Conservation (phyloP, 176 grass and related monocot species). For the Bothriochloa decipiens region DNA sequence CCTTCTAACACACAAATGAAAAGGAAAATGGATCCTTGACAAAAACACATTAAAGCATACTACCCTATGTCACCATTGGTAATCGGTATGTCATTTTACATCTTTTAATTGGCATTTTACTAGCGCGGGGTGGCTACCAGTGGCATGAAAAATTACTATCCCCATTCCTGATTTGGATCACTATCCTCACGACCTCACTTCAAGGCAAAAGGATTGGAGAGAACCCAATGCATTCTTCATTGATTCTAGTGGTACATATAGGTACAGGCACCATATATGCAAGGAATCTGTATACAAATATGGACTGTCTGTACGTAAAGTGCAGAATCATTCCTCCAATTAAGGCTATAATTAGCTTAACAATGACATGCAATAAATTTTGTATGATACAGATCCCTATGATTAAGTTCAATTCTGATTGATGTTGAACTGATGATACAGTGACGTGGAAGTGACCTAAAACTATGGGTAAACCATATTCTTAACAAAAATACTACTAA, state of each 20-base stretch:
- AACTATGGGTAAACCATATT: slow-evolving; percentile 24
- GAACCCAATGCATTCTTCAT: not conserved
- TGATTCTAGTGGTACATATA: not conserved
- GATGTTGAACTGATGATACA: not conserved
- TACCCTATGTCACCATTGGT: not conserved
- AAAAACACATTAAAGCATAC: slow-evolving; percentile 18
- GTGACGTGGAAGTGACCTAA: not conserved
- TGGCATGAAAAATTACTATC: not conserved
- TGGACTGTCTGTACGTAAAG: not conserved
- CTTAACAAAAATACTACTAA: slow-evolving; percentile 12
- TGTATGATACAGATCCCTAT: not conserved
- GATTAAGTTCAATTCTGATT: not conserved
- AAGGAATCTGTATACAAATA: not conserved
- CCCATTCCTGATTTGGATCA: too few relatives aligned
- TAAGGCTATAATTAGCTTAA: not conserved
- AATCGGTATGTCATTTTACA: not conserved
- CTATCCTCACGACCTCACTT: not conserved
- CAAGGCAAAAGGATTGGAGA: not conserved
- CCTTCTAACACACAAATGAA: not conserved
- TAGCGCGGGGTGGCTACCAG: not conserved
- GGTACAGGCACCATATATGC: not conserved
- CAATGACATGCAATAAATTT: not conserved
- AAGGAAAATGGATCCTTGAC: not conserved
- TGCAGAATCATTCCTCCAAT: not conserved
- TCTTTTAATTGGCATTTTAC: not conserved